Percentiles rank a stretch among this genome's conserved stretches.
Conservation (phyloP, 1,284 basidiomycete genomes). For the Austropuccinia psidii region DNA sequence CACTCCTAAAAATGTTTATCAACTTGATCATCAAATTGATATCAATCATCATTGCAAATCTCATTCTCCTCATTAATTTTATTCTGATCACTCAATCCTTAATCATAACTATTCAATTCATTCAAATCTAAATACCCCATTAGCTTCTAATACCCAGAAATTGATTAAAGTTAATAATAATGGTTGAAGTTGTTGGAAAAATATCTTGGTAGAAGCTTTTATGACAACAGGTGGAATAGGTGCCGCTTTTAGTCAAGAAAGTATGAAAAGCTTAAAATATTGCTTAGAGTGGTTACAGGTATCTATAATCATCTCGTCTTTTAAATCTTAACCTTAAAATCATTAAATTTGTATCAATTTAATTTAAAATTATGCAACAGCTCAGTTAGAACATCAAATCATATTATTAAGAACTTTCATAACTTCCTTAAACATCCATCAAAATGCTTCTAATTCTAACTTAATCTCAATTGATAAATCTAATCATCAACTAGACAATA, state of each 20-base stretch:
- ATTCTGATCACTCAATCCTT: background rate
- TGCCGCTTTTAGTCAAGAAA: conserved; percentile 79
- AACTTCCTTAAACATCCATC: conserved; percentile 56
- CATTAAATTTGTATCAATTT: background rate
- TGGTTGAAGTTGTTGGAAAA: conserved; percentile 69
- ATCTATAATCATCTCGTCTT: background rate
- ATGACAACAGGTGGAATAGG: conserved; percentile 58
- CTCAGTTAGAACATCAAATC: conserved; percentile 79
- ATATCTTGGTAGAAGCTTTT: conserved; percentile 75
- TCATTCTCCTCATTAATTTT: background rate
- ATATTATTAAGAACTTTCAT: conserved; percentile 73
- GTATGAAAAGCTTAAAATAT: conserved; percentile 74
- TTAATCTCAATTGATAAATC: conserved; percentile 56
- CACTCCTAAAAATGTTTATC: background rate
- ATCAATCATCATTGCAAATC: background rate
- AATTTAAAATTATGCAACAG: conserved; percentile 63
- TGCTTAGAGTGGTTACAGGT: conserved; percentile 84
- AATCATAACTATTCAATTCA: background rate
- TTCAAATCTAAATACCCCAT: conserved; percentile 11
- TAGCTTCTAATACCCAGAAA: conserved; percentile 40
- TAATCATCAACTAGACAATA: conserved; percentile 62
- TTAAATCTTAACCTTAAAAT: background rate
- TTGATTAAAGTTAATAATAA: conserved; percentile 49
- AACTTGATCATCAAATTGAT: background rate
- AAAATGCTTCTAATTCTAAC: conserved; percentile 48